Conservation (phyloP, 73 alveolate species). For the Stentor roeselii region DNA sequence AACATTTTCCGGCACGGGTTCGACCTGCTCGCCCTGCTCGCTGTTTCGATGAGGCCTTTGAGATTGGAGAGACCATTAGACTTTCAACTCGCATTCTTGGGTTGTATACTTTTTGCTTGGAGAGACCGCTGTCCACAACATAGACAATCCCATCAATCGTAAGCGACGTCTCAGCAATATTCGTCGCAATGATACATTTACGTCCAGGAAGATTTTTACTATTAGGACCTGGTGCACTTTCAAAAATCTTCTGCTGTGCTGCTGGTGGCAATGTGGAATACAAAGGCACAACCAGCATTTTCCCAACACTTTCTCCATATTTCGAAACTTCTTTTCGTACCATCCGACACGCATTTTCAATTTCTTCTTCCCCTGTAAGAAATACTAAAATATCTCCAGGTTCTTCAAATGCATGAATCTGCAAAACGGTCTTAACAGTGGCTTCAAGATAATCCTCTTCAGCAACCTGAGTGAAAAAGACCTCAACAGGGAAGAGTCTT, state of each 20-base stretch:
- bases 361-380: slow-evolving; percentile 99
- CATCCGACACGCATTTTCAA: slow-evolving; percentile 87
- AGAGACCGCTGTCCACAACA: slow-evolving; percentile 99
- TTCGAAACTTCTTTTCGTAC: slow-evolving; percentile 78
- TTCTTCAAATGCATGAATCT: slow-evolving; percentile 89
- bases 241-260: slow-evolving; percentile 94
- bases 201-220: slow-evolving; percentile 81
- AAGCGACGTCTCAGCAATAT: slow-evolving; percentile 99
- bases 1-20: slow-evolving; percentile 99
- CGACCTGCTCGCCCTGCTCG: slow-evolving; percentile 99
- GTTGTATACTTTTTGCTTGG: slow-evolving; percentile 97
- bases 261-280: slow-evolving; percentile 98
- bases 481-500: slow-evolving; percentile 97
- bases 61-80: slow-evolving; percentile 92
- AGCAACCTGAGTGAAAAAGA: slow-evolving; percentile 88
- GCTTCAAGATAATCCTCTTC: slow-evolving; percentile 96
- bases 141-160: slow-evolving; percentile 99
- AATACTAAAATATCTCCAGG: slow-evolving; percentile 97
- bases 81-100: slow-evolving; percentile 99
- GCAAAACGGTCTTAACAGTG: slow-evolving; percentile 87
- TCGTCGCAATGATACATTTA: slow-evolving; percentile 97
- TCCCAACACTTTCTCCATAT: slow-evolving; percentile 55
- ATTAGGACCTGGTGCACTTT: slow-evolving; percentile 96
- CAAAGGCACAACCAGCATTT: slow-evolving; percentile 84
- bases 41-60: slow-evolving; percentile 98